These are phyloP conservation scores for Dictyostelium capitatum DNA, from an alignment of 78 protist species.

Conservation along the genomic window DNA sequence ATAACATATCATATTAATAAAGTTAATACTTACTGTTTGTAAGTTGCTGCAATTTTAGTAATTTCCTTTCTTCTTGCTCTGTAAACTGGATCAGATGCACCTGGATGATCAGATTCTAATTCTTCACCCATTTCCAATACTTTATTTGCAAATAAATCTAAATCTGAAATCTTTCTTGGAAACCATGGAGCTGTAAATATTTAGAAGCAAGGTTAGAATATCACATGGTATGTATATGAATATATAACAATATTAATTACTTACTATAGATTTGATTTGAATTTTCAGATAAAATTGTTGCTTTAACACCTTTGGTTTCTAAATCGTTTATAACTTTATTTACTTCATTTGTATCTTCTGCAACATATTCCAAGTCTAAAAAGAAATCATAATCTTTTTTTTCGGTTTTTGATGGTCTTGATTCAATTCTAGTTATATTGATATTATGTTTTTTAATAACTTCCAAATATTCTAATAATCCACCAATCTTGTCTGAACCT, in stretches of 20 bases:
- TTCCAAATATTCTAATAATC: constrained; percentile 43
- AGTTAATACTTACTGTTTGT: constrained; percentile 55
- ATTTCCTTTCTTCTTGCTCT: constrained; percentile 86
- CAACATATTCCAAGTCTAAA: constrained; percentile 66
- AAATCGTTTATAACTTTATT: constrained; percentile 21
- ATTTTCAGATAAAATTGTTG: constrained; percentile 28
- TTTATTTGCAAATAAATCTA: constrained; percentile 71
- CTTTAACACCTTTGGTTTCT: constrained; percentile 23
- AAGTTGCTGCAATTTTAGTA: constrained; percentile 80
- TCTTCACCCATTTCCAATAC: constrained; percentile 86
- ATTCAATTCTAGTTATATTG: constrained; percentile 77
- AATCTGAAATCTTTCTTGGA: constrained; percentile 75
- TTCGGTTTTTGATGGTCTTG: constrained; percentile 76
- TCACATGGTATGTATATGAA: background rate
- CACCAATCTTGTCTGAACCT: constrained; percentile 44
- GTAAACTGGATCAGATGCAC: constrained; percentile 93
- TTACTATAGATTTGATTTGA: constrained; percentile 7
- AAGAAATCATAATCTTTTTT: constrained; percentile 73
- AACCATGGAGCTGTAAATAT: constrained; percentile 81
- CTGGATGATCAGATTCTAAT: constrained; percentile 93
- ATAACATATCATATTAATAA: too few relatives aligned
- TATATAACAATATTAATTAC: background rate
- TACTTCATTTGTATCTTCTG: background rate
- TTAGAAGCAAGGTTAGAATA: background rate
- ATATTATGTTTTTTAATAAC: constrained; percentile 38